Evolutionary conservation across 805 yeast genomes (phyloP).

Genomic region (Diddensiella transvaalensis): DNA sequence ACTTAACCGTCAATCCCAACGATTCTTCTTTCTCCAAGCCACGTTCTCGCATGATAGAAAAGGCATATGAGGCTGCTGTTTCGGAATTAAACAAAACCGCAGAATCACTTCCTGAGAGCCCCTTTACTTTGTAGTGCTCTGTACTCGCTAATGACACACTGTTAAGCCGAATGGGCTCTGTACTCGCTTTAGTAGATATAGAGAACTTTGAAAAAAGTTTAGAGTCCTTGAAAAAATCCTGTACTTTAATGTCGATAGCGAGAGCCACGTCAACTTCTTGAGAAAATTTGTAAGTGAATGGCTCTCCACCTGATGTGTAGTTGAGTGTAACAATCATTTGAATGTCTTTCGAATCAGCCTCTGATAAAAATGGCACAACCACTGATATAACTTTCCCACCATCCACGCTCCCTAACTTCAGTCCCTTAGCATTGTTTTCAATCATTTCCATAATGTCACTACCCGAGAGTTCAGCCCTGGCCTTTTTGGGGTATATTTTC

Average conservation of each 20-base stretch:
- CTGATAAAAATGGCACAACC: conserved; percentile 30
- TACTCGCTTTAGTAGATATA: conserved; percentile 53
- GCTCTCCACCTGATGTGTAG: conserved; percentile 24
- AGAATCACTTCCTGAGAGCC: conserved; percentile 28
- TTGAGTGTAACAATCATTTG: conserved; percentile 27
- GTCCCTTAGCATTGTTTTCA: not conserved
- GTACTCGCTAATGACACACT: conserved; percentile 40
- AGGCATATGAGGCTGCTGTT: conserved; percentile 66
- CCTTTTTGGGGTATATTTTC: not conserved
- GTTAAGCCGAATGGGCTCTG: conserved; percentile 52
- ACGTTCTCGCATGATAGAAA: conserved; percentile 41
- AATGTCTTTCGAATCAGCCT: conserved; percentile 23
- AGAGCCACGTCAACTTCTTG: conserved; percentile 49
- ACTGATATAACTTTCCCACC: conserved; percentile 3
- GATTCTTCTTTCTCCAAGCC: conserved; percentile 15
- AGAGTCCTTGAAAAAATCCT: conserved; percentile 63
- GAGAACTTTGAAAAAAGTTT: conserved; percentile 64
- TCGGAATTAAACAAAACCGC: conserved; percentile 53
- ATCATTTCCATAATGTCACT: not conserved
- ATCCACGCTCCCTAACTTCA: not conserved
- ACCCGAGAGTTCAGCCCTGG: not conserved
- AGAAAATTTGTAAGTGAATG: conserved; percentile 23
- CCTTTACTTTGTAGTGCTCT: conserved; percentile 30
- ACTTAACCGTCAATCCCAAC: not conserved
- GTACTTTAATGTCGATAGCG: conserved; percentile 70